These are phyloP conservation scores for Cystobasidium sp. DNA, from an alignment of 1,284 basidiomycete species.

Conservation along the genomic window DNA sequence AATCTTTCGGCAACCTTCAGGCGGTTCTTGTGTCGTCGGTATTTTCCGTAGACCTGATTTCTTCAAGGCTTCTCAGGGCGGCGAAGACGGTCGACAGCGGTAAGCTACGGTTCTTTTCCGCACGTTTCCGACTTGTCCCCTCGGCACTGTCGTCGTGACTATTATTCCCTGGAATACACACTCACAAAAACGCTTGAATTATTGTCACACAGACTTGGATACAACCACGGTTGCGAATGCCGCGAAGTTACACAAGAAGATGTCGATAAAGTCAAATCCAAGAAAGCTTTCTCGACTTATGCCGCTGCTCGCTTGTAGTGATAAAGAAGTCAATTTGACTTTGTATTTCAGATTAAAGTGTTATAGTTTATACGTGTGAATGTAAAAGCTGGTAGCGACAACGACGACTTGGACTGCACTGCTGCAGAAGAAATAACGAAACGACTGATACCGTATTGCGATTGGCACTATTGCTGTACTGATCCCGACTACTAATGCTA, in stretches of 20 bases:
- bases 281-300: constrained; percentile 58
- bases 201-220: constrained; percentile 65
- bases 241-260: constrained; percentile 67
- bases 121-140: no score
- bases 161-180: background rate
- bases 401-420: background rate
- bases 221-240: constrained; percentile 75
- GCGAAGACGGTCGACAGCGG: constrained; percentile 66
- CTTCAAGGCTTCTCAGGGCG: constrained; percentile 62
- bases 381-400: background rate
- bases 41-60: constrained; percentile 74
- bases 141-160: no score
- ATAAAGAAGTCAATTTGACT: background rate
- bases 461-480: constrained; percentile 45
- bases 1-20: constrained; percentile 15
- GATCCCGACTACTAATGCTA: no score
- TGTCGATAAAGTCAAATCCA: constrained; percentile 74
- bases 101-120: background rate
- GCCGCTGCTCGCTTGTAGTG: constrained; percentile 29
- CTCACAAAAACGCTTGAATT: constrained; percentile 56
- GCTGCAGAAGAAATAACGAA: constrained; percentile 44
- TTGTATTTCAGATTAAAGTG: background rate
- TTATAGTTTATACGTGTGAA: background rate
- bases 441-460: constrained; percentile 48
- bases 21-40: constrained; percentile 71